Conservation (phyloP, 2,329 filamentous ascomycete species). For the Colletotrichum limetticola region DNA sequence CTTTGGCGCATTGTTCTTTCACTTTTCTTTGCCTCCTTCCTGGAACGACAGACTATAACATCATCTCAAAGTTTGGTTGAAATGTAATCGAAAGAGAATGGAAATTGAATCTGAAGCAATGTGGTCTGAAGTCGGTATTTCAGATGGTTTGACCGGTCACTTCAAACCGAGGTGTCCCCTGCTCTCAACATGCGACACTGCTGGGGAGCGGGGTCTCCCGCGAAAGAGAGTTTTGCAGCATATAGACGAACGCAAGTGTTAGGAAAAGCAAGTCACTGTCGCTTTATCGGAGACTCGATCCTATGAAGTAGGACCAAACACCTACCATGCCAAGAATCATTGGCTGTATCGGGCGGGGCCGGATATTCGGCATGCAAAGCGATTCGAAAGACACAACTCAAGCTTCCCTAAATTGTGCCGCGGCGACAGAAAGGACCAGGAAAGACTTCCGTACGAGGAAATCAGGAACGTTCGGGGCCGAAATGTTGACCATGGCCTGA, state of each 20-base stretch:
- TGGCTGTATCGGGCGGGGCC: slow-evolving; percentile 14
- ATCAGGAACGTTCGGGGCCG: not conserved
- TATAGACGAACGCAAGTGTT: not conserved
- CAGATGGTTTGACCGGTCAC: not conserved
- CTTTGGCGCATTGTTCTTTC: slow-evolving; percentile 5
- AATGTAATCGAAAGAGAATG: not conserved
- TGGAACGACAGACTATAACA: not conserved
- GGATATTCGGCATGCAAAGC: slow-evolving; percentile 11
- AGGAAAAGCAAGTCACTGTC: not conserved
- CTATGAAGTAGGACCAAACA: slow-evolving; percentile 2
- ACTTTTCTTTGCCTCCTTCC: too few relatives aligned
- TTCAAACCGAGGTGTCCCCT: not conserved
- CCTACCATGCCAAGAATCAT: slow-evolving; percentile 4
- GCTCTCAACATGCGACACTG: slow-evolving; percentile 13
- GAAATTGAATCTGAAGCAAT: not conserved
- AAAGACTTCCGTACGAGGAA: not conserved
- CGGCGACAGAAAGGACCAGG: not conserved
- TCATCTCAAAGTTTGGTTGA: not conserved
- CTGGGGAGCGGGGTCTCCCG: not conserved
- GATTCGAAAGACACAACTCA: not conserved
- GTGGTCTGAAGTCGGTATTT: not conserved
- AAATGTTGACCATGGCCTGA: not conserved
- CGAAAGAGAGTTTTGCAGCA: slow-evolving; percentile 4
- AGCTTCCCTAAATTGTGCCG: not conserved
- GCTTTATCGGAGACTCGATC: not conserved